Base-by-base conservation (phyloP, 2,329 filamentous ascomycete species). In the Fusarium pseudocircinatum region DNA sequence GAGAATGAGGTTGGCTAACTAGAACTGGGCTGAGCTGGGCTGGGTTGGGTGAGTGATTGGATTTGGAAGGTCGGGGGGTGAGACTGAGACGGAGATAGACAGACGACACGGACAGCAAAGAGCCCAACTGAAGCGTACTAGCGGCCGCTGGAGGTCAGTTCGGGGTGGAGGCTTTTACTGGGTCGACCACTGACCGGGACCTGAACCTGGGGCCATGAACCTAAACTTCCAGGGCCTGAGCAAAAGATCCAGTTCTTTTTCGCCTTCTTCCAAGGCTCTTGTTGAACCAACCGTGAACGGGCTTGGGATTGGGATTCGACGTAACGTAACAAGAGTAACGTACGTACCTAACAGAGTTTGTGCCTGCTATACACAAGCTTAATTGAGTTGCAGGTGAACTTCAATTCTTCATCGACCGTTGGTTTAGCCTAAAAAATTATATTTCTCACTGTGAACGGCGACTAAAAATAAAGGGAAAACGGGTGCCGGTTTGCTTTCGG, bases 401-500 rank as follows among this genome's bases (percentile, higher is more conserved):
- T 30, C 13, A 37, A 37, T 20, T 30, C 18, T n/a, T n/a, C n/a
- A 67, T 40, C 14, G 24, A 37, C 53, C 15, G 65, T 61, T 66
- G 28, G 13, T 30, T 58, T 44, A 62, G 54, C 63, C 59, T 32
- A 54, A 56, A 49, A 63, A n/a, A 30, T 14, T 18, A 15, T 30
- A 36, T 47, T 30, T 42, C 39, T 64, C 36, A 47, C 34, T 53
- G 16, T 50, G 66, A 73, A 62, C 64, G 60, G 64, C 46, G 60
- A 42, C 47, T 63, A 63, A 59, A 59, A 59, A 36, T 37, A 59
- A 28, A 53, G 30, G 42, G 24, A 37, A 65, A 46, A 60, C 60
- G 57, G 57, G 70, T 70, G 52, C 54, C 52, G 67, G 69, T 67
- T 73, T 70, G 60, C 60, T 67, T 57, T 70, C 65, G 53, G 62